Base-by-base conservation (phyloP, 352 stramenopile species). In the Stramenopiles sp. region DNA sequence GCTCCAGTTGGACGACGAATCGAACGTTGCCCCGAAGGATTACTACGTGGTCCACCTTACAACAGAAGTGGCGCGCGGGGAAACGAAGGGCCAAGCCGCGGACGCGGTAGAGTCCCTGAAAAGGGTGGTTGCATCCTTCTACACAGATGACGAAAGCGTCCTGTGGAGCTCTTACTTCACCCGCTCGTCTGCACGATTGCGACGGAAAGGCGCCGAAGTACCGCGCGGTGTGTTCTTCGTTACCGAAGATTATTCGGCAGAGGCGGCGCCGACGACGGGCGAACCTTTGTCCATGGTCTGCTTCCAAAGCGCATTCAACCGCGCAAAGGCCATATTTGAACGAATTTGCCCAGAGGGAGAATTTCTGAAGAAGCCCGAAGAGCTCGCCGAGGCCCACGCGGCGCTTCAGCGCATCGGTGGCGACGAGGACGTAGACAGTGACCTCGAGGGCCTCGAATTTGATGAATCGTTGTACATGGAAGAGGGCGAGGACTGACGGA, bases 41-140 rank as follows among this genome's bases (percentile, higher is more conserved):
- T 81, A 80, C 4, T 89, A 82, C 36, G 73, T 89, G 0, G 79
- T 90, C 33, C 86, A 91, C 30, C 74, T 92, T 1, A 85, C 84
- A 3, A 89, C 84, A 79, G 74, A 80, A 0, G 37, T 87, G 32
- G 81, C 83, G 1, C 34, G 49, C 0, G 81, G n/a, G n/a, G n/a
- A 85, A 34, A 86, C 82, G 81, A 76, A 82, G 0, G 68, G 78
- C 0, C 75, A 88, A 34, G 74, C 63, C 1, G 74, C 78, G 1
- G 81, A 79, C 43, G 80, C 87, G 73, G 77, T 68, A 2, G 32
- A 78, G 0, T 74, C 88, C 3, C 78, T 89, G 78, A 69, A 82
- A 18, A 36, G 49, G 0, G 80, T 88, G 1, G 81, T 87, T 12
- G 74, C 83, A 34, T 75, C 75, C 36, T 49, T 83, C 25, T 18